A percentile compares a stretch with the other conserved stretches of the same genome.
phyloP scores from a whole-genome alignment of 768 basidiomycete genomes.

The Saitozyma sp. region DNA sequence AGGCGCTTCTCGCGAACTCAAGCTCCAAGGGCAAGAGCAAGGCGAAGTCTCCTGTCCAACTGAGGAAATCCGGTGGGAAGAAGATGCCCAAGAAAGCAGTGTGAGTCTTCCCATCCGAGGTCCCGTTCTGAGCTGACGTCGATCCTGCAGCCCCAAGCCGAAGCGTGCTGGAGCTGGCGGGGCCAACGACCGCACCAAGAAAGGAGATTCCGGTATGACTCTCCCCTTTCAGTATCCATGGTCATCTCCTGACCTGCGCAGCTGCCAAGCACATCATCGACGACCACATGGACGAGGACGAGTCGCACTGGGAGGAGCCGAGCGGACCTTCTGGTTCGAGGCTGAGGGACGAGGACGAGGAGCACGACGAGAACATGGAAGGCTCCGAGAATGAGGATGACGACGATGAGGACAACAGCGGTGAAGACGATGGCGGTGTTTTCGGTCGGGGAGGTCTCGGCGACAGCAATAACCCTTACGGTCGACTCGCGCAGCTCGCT shows the following conservation, averaged over 20 bases:
- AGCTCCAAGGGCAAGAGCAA: conserved; percentile 28
- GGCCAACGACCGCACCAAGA: too few species aligned
- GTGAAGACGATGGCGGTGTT: conserved; percentile 41
- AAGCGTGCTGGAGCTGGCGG: background rate
- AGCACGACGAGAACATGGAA: conserved; percentile 39
- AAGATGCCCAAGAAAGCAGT: conserved; percentile 38
- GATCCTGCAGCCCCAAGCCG: background rate
- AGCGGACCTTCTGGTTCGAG: conserved; percentile 18
- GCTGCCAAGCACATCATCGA: conserved; percentile 36
- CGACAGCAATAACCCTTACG: conserved; percentile 35
- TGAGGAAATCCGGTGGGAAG: conserved; percentile 57
- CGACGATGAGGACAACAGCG: conserved; percentile 57
- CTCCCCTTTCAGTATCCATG: too few species aligned
- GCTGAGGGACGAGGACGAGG: conserved; percentile 19
- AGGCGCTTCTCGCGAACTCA: conserved; percentile 13
- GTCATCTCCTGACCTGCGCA: background rate
- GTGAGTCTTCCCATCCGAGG: conserved; percentile 17
- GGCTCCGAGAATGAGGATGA: conserved; percentile 33
- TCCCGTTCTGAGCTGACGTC: background rate
- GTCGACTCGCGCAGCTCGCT: conserved; percentile 31
- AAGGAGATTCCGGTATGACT: too few species aligned
- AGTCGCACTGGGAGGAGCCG: conserved; percentile 37
- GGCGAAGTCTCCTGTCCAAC: conserved; percentile 53
- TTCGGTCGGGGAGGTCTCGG: conserved; percentile 34
- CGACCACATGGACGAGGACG: conserved; percentile 41